Percentiles rank a stretch among this genome's conserved stretches.
phyloP scores from a whole-genome alignment of 805 yeast species.

The Kodamaea neixiangensis region DNA sequence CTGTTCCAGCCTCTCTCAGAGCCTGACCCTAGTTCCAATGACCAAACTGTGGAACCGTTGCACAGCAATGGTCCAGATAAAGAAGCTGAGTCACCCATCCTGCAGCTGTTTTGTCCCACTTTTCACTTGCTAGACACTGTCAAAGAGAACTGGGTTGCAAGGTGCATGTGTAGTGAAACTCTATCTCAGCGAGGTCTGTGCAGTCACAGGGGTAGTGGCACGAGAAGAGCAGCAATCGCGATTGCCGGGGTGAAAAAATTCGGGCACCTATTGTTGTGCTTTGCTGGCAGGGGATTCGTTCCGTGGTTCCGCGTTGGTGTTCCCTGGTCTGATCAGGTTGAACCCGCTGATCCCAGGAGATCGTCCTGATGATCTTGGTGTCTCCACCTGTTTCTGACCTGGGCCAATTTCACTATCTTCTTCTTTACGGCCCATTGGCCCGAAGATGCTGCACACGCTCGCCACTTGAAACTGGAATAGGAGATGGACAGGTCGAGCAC shows the following conservation, averaged over 20 bases:
- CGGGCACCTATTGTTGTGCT: not conserved
- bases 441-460: not conserved
- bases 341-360: not conserved
- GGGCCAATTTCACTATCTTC: not conserved
- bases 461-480: not conserved
- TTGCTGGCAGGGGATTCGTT: not conserved
- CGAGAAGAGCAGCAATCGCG: slow-evolving; percentile 2
- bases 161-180: not conserved
- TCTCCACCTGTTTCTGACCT: too few relatives aligned
- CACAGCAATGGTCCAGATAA: not conserved
- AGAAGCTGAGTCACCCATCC: not conserved
- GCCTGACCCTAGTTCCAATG: too few relatives aligned
- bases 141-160: not conserved
- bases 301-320: not conserved
- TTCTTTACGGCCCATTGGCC: not conserved
- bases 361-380: too few relatives aligned
- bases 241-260: not conserved
- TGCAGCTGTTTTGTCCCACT: not conserved
- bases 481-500: not conserved
- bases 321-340: too few relatives aligned
- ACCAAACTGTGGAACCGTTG: too few relatives aligned
- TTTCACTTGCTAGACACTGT: not conserved
- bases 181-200: not conserved
- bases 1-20: too few relatives aligned
- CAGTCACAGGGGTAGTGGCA: not conserved